phyloP scores from a whole-genome alignment of 371 early-diverging fungal genomes.

The Saksenaea vasiformis region DNA sequence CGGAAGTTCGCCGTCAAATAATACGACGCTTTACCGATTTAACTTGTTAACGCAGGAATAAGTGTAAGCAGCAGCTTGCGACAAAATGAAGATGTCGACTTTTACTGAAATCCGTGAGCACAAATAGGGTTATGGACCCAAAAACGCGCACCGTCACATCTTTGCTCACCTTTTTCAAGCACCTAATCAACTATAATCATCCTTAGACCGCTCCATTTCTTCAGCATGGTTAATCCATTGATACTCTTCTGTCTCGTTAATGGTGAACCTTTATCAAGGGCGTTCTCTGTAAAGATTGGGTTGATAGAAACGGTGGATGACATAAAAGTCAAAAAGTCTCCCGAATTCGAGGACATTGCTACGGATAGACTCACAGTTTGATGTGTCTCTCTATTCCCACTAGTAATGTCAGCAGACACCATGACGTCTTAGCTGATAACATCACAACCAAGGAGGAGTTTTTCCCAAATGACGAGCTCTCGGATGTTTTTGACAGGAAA shows the following conservation, averaged over 20 bases:
- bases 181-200: background rate
- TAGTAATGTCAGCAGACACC: background rate
- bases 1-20: too few species aligned
- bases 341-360: background rate
- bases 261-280: background rate
- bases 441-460: background rate
- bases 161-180: background rate
- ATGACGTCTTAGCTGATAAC: background rate
- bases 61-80: too few species aligned
- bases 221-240: background rate
- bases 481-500: background rate
- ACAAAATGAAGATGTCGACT: background rate
- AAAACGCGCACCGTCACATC: background rate
- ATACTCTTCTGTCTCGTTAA: background rate
- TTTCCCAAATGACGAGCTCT: background rate
- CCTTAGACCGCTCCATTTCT: conserved; percentile 1
- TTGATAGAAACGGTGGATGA: background rate
- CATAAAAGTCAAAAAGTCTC: background rate
- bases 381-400: background rate
- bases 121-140: background rate
- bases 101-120: background rate
- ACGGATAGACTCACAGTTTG: background rate
- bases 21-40: too few species aligned
- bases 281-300: background rate
- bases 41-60: background rate